Percentiles rank a stretch among this genome's conserved stretches.
Conservation (phyloP, 139 green algal species). For the Asterochloris sp. region DNA sequence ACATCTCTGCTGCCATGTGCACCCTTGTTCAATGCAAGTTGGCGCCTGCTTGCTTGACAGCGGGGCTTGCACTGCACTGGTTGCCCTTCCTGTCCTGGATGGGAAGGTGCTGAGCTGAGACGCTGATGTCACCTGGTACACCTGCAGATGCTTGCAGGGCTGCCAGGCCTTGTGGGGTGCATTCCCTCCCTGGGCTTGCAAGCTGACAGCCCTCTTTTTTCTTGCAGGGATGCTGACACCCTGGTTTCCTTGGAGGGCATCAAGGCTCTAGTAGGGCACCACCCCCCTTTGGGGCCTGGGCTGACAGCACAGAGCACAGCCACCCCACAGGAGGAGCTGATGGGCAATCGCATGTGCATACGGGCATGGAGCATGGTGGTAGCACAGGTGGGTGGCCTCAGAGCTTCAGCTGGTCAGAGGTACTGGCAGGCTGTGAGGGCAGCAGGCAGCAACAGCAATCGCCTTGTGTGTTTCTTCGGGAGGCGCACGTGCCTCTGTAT, state of each 20-base stretch:
- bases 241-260: conserved; percentile 72
- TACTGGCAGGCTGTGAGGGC: too few relatives aligned
- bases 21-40: too few relatives aligned
- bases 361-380: conserved; percentile 63
- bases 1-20: too few relatives aligned
- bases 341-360: conserved; percentile 30
- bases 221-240: conserved; percentile 54
- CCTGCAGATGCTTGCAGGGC: background rate
- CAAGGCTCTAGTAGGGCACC: conserved; percentile 45
- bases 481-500: background rate
- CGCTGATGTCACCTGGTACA: background rate
- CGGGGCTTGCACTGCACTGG: too few relatives aligned
- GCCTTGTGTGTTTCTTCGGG: too few relatives aligned
- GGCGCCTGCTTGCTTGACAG: too few relatives aligned
- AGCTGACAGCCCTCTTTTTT: background rate
- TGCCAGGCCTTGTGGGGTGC: too few relatives aligned
- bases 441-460: too few relatives aligned
- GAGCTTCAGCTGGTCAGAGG: too few relatives aligned
- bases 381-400: background rate
- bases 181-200: too few relatives aligned
- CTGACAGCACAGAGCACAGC: conserved; percentile 9
- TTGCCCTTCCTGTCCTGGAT: background rate
- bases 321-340: conserved; percentile 26
- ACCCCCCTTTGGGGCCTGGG: conserved; percentile 24
- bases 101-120: background rate